phyloP scores from a whole-genome alignment of 148 eudicot species.

The Mesembryanthemum crystallinum region DNA sequence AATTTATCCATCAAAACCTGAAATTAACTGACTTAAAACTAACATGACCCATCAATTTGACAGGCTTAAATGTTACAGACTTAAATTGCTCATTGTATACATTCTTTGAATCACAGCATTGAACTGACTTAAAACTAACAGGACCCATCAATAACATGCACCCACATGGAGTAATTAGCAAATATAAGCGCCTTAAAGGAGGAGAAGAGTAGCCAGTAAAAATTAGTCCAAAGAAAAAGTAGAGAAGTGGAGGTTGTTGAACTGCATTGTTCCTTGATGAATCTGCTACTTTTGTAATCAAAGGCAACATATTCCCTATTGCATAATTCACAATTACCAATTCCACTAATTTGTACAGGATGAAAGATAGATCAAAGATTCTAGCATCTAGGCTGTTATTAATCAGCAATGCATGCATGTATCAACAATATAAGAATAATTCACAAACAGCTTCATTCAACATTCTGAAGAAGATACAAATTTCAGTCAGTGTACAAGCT shows the following conservation, averaged over 20 bases:
- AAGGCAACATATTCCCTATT: background rate
- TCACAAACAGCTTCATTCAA: slow-evolving; percentile 19
- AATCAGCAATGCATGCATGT: slow-evolving; percentile 7
- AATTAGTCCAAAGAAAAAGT: too few relatives aligned
- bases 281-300: background rate
- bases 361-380: background rate
- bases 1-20: too few relatives aligned
- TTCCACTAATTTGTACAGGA: background rate
- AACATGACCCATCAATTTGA: too few relatives aligned
- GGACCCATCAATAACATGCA: too few relatives aligned
- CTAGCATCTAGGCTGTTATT: slow-evolving; percentile 2
- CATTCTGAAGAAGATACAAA: slow-evolving; percentile 4
- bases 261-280: background rate
- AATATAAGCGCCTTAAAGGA: too few relatives aligned
- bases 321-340: background rate
- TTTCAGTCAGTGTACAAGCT: slow-evolving; percentile 13
- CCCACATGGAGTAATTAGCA: too few relatives aligned
- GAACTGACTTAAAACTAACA: too few relatives aligned
- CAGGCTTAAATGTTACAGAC: too few relatives aligned
- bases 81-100: too few relatives aligned
- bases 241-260: background rate
- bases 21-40: too few relatives aligned
- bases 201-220: too few relatives aligned
- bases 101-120: too few relatives aligned
- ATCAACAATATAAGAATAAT: slow-evolving; percentile 14